phyloP scores from a whole-genome alignment of 2,329 filamentous ascomycete species.

The Xylariaceae sp. region DNA sequence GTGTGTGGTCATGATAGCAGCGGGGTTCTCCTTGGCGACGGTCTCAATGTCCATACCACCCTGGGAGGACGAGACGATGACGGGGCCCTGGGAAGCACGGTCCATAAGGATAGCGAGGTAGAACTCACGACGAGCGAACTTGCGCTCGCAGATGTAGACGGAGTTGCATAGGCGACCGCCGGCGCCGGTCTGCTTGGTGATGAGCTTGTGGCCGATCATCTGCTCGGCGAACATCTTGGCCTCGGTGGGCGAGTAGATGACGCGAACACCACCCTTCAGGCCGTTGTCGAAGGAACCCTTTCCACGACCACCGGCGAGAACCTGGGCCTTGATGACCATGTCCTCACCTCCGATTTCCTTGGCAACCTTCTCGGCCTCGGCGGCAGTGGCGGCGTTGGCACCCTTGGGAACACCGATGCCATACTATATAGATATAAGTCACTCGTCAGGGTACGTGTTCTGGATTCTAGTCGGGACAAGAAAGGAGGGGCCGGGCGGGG shows the following conservation, averaged over 20 bases:
- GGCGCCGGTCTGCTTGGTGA: constrained; percentile 98
- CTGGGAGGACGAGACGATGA: constrained; percentile 96
- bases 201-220: constrained; percentile 99
- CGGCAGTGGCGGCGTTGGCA: constrained; percentile 72
- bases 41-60: constrained; percentile 99
- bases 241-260: constrained; percentile 96
- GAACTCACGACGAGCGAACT: constrained; percentile 98
- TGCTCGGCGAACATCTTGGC: constrained; percentile 97
- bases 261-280: constrained; percentile 95
- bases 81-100: constrained; percentile 80
- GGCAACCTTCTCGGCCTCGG: constrained; percentile 87
- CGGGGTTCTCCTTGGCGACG: constrained; percentile 95
- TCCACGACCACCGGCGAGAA: constrained; percentile 93
- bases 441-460: constrained; percentile 24
- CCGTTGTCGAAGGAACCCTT: constrained; percentile 98
- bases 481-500: not conserved
- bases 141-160: constrained; percentile 99
- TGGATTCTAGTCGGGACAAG: not conserved
- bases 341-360: constrained; percentile 89
- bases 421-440: constrained; percentile 54
- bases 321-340: constrained; percentile 99
- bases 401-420: constrained; percentile 90
- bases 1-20: constrained; percentile 89
- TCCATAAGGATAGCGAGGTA: constrained; percentile 99
- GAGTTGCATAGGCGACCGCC: constrained; percentile 89